Percentiles rank a stretch among this genome's conserved stretches.
Conservation (phyloP, 2,329 filamentous ascomycete genomes). For the Diaporthe nobilis region DNA sequence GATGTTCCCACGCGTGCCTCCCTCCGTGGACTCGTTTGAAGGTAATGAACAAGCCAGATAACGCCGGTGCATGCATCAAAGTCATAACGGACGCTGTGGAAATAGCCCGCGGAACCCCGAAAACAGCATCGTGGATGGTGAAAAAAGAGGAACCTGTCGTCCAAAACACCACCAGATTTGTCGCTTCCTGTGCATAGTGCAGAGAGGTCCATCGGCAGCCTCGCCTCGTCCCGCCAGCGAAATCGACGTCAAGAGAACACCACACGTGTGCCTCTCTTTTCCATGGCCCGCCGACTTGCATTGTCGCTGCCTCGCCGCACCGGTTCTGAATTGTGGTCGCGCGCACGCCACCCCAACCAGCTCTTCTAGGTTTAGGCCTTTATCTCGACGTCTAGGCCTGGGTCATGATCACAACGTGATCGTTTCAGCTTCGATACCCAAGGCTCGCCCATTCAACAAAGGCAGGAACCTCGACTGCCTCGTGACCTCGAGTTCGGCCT, state of each 20-base stretch:
- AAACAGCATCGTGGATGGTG: background rate
- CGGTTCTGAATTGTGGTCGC: background rate
- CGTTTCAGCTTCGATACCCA: background rate
- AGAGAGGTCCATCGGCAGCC: background rate
- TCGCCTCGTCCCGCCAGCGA: background rate
- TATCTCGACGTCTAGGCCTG: background rate
- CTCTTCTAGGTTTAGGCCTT: background rate
- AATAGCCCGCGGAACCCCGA: background rate
- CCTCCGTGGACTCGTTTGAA: background rate
- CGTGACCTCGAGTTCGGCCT: background rate
- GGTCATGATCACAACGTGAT: background rate
- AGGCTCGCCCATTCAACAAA: background rate
- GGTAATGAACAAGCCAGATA: background rate
- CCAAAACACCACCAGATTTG: background rate
- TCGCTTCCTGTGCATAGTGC: background rate
- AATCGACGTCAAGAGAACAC: background rate
- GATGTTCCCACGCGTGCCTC: conserved; percentile 1
- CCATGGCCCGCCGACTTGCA: background rate
- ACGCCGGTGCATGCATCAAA: conserved; percentile 21
- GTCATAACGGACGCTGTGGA: conserved; percentile 24
- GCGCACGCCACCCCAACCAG: background rate
- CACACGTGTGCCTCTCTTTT: background rate
- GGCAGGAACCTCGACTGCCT: background rate
- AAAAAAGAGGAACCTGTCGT: conserved; percentile 6
- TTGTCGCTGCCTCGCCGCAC: background rate